Percentiles rank a stretch among this genome's conserved stretches.
These are phyloP conservation scores for Blastocystis hominis DNA, from an alignment of 352 stramenopile genomes.

Conservation along the genomic window DNA sequence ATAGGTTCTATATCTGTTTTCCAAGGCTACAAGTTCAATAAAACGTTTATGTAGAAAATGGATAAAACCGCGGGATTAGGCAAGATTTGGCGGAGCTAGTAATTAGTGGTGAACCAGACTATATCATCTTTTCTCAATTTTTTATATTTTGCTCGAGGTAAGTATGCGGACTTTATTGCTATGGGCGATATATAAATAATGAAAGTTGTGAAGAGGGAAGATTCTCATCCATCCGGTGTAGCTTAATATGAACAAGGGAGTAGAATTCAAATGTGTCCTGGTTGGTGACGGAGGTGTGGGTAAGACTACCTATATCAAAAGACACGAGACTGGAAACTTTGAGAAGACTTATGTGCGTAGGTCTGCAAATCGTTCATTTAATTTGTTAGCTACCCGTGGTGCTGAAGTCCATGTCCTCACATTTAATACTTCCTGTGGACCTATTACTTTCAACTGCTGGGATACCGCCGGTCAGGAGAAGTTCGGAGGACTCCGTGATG, in stretches of 20 bases:
- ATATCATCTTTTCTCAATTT: background rate
- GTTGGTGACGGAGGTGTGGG: constrained; percentile 97
- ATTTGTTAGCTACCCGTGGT: constrained; percentile 79
- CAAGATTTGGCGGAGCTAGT: background rate
- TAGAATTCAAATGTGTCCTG: constrained; percentile 99
- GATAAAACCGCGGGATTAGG: background rate
- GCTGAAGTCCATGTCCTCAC: constrained; percentile 96
- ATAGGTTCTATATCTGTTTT: too few relatives aligned
- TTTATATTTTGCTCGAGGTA: background rate
- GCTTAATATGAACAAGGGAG: constrained; percentile 65
- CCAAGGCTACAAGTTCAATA: too few relatives aligned
- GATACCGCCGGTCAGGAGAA: constrained; percentile 99
- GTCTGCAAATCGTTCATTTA: background rate
- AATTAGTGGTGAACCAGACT: constrained; percentile 21
- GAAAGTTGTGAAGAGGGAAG: background rate
- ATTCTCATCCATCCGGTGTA: constrained; percentile 27
- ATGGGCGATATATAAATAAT: background rate
- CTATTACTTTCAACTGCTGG: constrained; percentile 99
- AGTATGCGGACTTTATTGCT: background rate
- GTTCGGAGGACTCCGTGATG: constrained; percentile 84
- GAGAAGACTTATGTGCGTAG: constrained; percentile 96
- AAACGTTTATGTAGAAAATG: background rate
- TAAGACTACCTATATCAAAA: constrained; percentile 99
- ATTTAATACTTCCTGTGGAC: constrained; percentile 96
- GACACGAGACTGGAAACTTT: constrained; percentile 98